A percentile compares a stretch with the other conserved stretches of the same genome.
phyloP scores from a whole-genome alignment of 192 early-diverging fungal genomes.

The Oehlia diaphana region DNA sequence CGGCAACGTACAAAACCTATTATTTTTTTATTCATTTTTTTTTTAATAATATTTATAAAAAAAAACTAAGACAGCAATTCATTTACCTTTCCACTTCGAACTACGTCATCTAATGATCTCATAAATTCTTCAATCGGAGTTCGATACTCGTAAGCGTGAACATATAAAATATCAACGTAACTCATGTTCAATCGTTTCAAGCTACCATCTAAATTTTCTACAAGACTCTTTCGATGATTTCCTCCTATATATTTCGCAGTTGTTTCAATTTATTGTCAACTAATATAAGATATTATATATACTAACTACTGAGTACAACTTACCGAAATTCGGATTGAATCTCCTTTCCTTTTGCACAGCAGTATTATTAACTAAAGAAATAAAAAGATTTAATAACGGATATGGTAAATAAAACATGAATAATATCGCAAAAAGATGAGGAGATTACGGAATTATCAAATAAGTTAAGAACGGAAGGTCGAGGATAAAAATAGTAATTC shows the following conservation, averaged over 20 bases:
- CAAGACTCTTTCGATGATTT: conserved; percentile 30
- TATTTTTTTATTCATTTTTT: too few relatives aligned
- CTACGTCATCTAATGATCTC: conserved; percentile 57
- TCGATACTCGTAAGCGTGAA: conserved; percentile 27
- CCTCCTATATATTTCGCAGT: neutral
- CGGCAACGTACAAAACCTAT: conserved; percentile 47
- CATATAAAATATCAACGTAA: conserved; percentile 35
- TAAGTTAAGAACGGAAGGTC: too few relatives aligned
- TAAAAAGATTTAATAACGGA: neutral
- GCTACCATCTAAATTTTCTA: conserved; percentile 43
- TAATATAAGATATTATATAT: too few relatives aligned
- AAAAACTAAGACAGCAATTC: neutral
- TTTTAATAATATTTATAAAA: neutral
- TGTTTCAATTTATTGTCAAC: neutral
- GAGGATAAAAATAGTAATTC: too few relatives aligned
- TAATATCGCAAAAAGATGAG: too few relatives aligned
- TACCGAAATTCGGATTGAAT: neutral
- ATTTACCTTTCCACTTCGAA: conserved; percentile 51
- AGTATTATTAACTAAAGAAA: neutral
- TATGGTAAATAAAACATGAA: too few relatives aligned
- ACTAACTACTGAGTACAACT: neutral
- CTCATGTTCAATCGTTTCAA: conserved; percentile 40
- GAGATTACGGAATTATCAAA: too few relatives aligned
- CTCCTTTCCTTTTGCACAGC: too few relatives aligned
- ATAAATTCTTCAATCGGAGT: conserved; percentile 64